These are phyloP conservation scores for Pulveroboletus sp. DNA, from an alignment of 1,284 basidiomycete genomes.

Conservation along the genomic window DNA sequence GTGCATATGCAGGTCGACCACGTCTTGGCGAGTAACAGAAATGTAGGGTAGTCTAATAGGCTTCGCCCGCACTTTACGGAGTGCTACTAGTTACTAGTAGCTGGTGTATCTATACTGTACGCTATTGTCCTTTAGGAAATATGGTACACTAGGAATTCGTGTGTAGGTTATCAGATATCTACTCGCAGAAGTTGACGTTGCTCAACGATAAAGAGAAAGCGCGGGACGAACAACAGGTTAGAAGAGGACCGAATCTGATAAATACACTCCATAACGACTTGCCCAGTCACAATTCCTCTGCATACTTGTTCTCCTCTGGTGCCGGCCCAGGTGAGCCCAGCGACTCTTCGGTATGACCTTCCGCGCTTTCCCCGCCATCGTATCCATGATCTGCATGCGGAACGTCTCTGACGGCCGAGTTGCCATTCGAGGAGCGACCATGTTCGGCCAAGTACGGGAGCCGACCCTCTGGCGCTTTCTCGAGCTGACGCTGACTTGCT, in stretches of 20 bases:
- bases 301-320: constrained; percentile 44
- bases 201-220: background rate
- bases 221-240: background rate
- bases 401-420: constrained; percentile 19
- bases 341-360: constrained; percentile 15
- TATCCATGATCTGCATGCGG: constrained; percentile 15
- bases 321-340: constrained; percentile 37
- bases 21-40: too few relatives aligned
- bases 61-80: too few relatives aligned
- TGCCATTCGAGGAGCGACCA: constrained; percentile 24
- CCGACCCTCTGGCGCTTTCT: constrained; percentile 68
- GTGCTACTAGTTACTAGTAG: too few relatives aligned
- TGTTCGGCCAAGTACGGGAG: constrained; percentile 38
- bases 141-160: background rate
- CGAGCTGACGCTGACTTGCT: constrained; percentile 62
- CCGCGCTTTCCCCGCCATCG: constrained; percentile 10
- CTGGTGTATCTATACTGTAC: too few relatives aligned
- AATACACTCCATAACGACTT: too few relatives aligned
- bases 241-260: too few relatives aligned
- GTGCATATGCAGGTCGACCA: too few relatives aligned
- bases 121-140: too few relatives aligned
- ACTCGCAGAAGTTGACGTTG: too few relatives aligned
- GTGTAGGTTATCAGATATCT: too few relatives aligned
- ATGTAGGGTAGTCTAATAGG: too few relatives aligned
- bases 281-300: constrained; percentile 35